These are phyloP conservation scores for Pholiota microspora DNA, from an alignment of 768 basidiomycete genomes.

Conservation along the genomic window DNA sequence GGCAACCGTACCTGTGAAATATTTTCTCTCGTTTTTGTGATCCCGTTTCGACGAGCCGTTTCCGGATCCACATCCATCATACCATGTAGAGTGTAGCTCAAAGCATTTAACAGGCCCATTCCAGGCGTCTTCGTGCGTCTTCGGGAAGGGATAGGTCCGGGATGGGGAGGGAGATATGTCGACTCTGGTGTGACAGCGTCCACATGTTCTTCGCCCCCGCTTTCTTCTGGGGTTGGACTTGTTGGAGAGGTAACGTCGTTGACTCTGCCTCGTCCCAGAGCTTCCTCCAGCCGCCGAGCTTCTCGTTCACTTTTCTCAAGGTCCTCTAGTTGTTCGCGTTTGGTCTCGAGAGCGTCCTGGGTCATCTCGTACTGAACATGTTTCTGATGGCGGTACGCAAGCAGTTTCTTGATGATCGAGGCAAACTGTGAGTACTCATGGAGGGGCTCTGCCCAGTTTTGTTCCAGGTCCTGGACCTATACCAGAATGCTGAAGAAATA, in stretches of 20 bases:
- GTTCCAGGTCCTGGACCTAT: constrained; percentile 91
- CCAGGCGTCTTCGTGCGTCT: constrained; percentile 63
- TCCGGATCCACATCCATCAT: constrained; percentile 99
- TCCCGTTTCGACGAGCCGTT: constrained; percentile 87
- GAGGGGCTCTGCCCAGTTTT: constrained; percentile 93
- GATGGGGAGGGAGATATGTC: constrained; percentile 69
- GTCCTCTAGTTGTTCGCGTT: constrained; percentile 82
- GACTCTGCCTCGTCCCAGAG: constrained; percentile 61
- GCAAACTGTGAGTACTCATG: constrained; percentile 97
- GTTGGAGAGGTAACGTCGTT: constrained; percentile 20
- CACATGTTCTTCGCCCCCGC: constrained; percentile 30
- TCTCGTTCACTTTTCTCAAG: constrained; percentile 92
- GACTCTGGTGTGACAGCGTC: constrained; percentile 40
- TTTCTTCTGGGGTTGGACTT: constrained; percentile 29
- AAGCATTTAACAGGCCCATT: constrained; percentile 85
- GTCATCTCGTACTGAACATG: constrained; percentile 98
- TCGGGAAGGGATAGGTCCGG: constrained; percentile 68
- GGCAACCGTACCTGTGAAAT: constrained; percentile 80
- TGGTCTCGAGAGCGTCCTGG: constrained; percentile 82
- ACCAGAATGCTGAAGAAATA: constrained; percentile 5
- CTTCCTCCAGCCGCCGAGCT: constrained; percentile 85
- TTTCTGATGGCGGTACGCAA: constrained; percentile 95
- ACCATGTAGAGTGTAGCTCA: constrained; percentile 93
- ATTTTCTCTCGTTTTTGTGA: constrained; percentile 90
- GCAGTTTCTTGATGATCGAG: constrained; percentile 88